Evolutionary conservation across 2,329 filamentous ascomycete genomes (phyloP).

Genomic region (Neonectria magnoliae): DNA sequence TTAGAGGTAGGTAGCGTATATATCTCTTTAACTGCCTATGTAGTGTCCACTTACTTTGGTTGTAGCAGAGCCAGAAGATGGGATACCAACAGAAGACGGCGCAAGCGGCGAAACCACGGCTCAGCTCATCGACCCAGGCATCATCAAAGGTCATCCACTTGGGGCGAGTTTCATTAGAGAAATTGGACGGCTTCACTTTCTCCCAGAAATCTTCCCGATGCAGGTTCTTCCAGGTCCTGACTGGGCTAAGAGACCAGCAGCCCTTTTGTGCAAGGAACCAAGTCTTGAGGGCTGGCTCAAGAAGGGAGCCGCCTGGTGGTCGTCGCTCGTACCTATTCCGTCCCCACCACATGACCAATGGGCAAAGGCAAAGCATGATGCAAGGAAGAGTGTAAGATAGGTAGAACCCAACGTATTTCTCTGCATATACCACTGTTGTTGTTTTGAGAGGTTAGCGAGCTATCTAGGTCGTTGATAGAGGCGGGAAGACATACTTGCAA

Average conservation of each 20-base stretch:
- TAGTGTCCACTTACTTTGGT: slow-evolving; percentile 49
- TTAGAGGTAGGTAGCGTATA: neutral
- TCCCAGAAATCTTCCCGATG: slow-evolving; percentile 72
- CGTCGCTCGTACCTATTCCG: slow-evolving; percentile 66
- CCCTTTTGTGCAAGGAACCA: slow-evolving; percentile 73
- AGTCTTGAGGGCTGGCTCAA: slow-evolving; percentile 70
- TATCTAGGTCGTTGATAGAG: neutral
- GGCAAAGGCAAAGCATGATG: slow-evolving; percentile 70
- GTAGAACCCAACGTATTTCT: slow-evolving; percentile 81
- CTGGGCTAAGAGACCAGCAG: slow-evolving; percentile 74
- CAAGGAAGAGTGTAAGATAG: slow-evolving; percentile 76
- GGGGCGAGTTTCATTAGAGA: slow-evolving; percentile 64
- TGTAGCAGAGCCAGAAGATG: slow-evolving; percentile 65
- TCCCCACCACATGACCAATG: slow-evolving; percentile 68
- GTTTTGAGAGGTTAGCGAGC: slow-evolving; percentile 3
- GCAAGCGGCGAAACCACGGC: slow-evolving; percentile 73
- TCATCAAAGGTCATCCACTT: slow-evolving; percentile 83
- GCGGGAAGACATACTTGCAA: slow-evolving; percentile 55
- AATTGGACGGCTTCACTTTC: slow-evolving; percentile 72
- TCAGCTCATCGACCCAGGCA: slow-evolving; percentile 80
- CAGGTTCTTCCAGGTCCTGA: slow-evolving; percentile 67
- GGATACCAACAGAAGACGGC: slow-evolving; percentile 77
- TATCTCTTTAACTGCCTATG: neutral
- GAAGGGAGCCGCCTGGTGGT: slow-evolving; percentile 73
- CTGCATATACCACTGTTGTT: slow-evolving; percentile 69